A percentile compares a stretch with the other conserved stretches of the same genome.
phyloP scores from a whole-genome alignment of 495 filamentous ascomycete genomes.

The Parathielavia appendiculata region DNA sequence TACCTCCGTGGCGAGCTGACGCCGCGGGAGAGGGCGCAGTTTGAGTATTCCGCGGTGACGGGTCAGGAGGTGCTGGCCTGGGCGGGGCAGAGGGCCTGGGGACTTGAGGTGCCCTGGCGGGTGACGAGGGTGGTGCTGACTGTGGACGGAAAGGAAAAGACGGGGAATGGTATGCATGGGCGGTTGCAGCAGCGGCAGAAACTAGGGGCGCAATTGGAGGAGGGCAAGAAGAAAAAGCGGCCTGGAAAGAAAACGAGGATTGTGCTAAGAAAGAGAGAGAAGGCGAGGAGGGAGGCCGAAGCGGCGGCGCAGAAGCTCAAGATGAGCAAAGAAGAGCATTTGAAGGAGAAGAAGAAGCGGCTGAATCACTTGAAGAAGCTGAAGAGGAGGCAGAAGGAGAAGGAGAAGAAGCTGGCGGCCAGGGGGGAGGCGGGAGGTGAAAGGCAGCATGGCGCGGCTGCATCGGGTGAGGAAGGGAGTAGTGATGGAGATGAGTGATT shows the following conservation, averaged over 20 bases:
- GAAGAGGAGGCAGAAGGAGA: conserved; percentile 47
- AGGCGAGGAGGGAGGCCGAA: conserved; percentile 28
- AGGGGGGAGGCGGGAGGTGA: conserved; percentile 18
- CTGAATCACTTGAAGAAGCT: conserved; percentile 43
- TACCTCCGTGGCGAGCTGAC: conserved; percentile 41
- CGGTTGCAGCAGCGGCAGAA: not conserved
- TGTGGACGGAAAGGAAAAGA: not conserved
- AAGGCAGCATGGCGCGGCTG: not conserved
- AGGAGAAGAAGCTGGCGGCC: conserved; percentile 41
- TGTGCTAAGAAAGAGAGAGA: conserved; percentile 36
- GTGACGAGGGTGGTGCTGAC: conserved; percentile 37
- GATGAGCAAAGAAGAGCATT: conserved; percentile 44
- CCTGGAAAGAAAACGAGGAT: conserved; percentile 53
- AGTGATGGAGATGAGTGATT: not conserved
- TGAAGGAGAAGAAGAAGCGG: conserved; percentile 51
- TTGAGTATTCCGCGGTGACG: conserved; percentile 40
- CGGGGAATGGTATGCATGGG: not conserved
- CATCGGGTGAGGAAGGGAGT: conserved; percentile 1
- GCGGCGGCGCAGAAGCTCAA: conserved; percentile 29
- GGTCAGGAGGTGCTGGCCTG: conserved; percentile 40
- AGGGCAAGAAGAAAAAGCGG: conserved; percentile 32
- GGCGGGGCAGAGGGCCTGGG: conserved; percentile 44
- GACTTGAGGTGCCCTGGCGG: conserved; percentile 52
- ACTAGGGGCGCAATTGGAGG: not conserved
- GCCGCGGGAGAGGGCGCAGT: conserved; percentile 28